Conservation (phyloP, 129 eudicot species). For the Centrapalus pauciflorus region DNA sequence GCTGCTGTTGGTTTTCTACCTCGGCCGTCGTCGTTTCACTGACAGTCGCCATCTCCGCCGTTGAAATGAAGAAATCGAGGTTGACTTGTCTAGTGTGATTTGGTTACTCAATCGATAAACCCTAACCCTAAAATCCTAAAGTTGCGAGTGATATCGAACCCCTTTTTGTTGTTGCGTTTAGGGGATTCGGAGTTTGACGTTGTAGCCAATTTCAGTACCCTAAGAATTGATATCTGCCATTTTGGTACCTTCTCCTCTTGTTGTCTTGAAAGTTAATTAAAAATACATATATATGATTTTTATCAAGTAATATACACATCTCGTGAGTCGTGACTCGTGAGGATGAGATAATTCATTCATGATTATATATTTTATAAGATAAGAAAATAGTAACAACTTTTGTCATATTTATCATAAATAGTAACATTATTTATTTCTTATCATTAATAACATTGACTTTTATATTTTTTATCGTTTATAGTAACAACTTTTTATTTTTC, state of each 20-base stretch:
- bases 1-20: slow-evolving; percentile 22
- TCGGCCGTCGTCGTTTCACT: slow-evolving; percentile 20
- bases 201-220: not conserved
- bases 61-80: slow-evolving; percentile 11
- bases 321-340: no score
- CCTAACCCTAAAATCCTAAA: slow-evolving; percentile 41
- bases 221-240: slow-evolving; percentile 5
- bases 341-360: no score
- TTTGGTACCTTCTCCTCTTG: not conserved
- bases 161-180: slow-evolving; percentile 20
- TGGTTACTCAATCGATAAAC: slow-evolving; percentile 25
- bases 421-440: no score
- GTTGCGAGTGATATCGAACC: not conserved
- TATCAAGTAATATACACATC: no score
- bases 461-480: no score
- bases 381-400: no score
- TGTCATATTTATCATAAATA: no score
- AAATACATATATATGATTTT: no score
- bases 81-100: slow-evolving; percentile 1
- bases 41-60: slow-evolving; percentile 25
- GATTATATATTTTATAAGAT: no score
- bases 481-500: no score
- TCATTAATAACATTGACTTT: no score
- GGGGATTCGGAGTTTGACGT: slow-evolving; percentile 14
- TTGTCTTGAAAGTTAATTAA: no score